phyloP scores from a whole-genome alignment of 257 asterid genomes.

The Gentiana macrophylla region DNA sequence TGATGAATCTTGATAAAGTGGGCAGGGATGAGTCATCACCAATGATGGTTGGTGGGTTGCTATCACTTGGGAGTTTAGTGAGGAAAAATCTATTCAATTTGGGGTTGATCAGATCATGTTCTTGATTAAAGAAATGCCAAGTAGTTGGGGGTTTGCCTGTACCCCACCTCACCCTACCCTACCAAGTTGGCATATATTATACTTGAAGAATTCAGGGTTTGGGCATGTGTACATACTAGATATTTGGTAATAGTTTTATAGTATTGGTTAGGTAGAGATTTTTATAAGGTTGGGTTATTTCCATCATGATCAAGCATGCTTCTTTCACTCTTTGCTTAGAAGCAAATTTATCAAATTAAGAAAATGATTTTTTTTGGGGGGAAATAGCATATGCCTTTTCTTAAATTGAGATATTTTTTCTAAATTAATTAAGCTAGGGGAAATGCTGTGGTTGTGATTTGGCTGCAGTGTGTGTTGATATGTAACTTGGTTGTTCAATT shows the following conservation, averaged over 20 bases:
- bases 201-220: conserved; percentile 9
- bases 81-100: conserved; percentile 72
- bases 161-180: too few species aligned
- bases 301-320: too few species aligned
- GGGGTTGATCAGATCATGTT: conserved; percentile 57
- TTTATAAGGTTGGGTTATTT: too few species aligned
- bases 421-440: too few species aligned
- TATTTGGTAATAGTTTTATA: conserved; percentile 16
- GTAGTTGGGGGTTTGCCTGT: not conserved
- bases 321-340: too few species aligned
- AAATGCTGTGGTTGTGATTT: too few species aligned
- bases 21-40: conserved; percentile 32
- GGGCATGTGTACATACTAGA: conserved; percentile 17
- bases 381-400: too few species aligned
- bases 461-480: not conserved
- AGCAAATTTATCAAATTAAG: too few species aligned
- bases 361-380: too few species aligned
- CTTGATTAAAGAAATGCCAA: conserved; percentile 1
- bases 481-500: conserved; percentile 6
- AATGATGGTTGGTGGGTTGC: conserved; percentile 43
- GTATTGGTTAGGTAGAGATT: not conserved
- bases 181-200: conserved; percentile 8
- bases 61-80: conserved; percentile 35
- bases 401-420: too few species aligned
- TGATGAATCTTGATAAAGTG: conserved; percentile 31